phyloP scores from a whole-genome alignment of 202 grass and related monocot species.

The Cymbopogon flexuosus region DNA sequence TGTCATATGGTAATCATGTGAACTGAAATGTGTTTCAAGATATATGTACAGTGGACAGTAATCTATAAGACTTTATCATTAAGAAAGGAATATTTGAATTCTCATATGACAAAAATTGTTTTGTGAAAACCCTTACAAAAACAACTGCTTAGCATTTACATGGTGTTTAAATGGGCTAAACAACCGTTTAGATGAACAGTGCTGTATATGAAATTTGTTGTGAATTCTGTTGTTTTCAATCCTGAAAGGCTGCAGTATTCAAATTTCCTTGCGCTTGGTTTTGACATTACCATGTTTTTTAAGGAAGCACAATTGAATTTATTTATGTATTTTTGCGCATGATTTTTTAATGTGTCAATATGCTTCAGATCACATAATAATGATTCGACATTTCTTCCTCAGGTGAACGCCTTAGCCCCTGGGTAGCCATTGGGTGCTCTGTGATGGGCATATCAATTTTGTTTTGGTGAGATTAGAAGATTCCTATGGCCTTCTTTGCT shows the following conservation, averaged over 20 bases:
- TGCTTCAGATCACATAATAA: not conserved
- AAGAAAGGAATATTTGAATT: not conserved
- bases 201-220: not conserved
- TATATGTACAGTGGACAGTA: not conserved
- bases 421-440: conserved; percentile 63
- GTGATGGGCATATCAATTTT: conserved; percentile 68
- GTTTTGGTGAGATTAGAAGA: conserved; percentile 48
- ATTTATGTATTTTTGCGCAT: not conserved
- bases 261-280: not conserved
- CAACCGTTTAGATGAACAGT: too few species aligned
- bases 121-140: not conserved
- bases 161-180: too few species aligned
- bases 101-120: not conserved
- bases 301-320: not conserved
- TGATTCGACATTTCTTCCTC: conserved; percentile 9
- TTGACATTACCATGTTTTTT: not conserved
- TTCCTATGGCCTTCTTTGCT: not conserved
- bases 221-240: not conserved
- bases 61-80: not conserved
- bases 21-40: not conserved
- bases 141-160: too few species aligned
- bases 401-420: conserved; percentile 77
- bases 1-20: not conserved
- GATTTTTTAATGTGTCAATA: not conserved
- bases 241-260: not conserved